Base-by-base conservation (phyloP, 2,329 filamentous ascomycete species). In the Rutstroemia sp. region DNA sequence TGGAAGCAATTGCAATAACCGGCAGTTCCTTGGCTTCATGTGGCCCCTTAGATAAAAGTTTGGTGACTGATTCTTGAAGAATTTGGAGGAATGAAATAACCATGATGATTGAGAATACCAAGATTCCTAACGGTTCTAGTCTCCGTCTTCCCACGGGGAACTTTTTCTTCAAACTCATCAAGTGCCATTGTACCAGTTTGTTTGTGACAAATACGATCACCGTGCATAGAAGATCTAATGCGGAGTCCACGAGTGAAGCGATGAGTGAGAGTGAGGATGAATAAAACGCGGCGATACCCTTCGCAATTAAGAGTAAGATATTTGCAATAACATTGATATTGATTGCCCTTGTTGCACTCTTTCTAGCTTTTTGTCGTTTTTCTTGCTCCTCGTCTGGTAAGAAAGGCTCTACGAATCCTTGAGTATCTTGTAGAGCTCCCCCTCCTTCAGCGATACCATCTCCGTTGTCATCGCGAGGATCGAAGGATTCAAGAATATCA, bases 101-200 rank as follows among this genome's bases (percentile, higher is more conserved):
- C 80, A 83, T 83, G 59, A 80, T 78, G 63, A 83, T 78, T 39
- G 74, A 77, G 68, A 83, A 83, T 51, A 83, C 80, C 17, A 83
- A 71, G 49, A 83, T 82, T 0, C 80, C 80, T 4, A 83, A 68
- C 0, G 80, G 80, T 61, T 83, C 80, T 17, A 83, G 73, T 17
- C 80, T 74, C 30, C 73, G 70, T 23, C 76, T 72, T 4, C 77
- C 77, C 8, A 83, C 80, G 0, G 81, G 81, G 61, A 83, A 83
- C 21, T 75, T 76, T 57, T 73, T 73, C 51, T 74, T 72, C 9
- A 83, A 69, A 2, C 72, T 69, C 4, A 69, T 67, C 4, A 83
- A 66, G 19, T 76, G 75, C 82, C 82, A 85, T 12, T 76, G 70
- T 1, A 83, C 81, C 14, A 82, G 61, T 54, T 72, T 75, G 66